A percentile compares a stretch with the other conserved stretches of the same genome.
Evolutionary conservation across 2,329 filamentous ascomycete genomes (phyloP).

Genomic region (Penicillium hesseltinei): DNA sequence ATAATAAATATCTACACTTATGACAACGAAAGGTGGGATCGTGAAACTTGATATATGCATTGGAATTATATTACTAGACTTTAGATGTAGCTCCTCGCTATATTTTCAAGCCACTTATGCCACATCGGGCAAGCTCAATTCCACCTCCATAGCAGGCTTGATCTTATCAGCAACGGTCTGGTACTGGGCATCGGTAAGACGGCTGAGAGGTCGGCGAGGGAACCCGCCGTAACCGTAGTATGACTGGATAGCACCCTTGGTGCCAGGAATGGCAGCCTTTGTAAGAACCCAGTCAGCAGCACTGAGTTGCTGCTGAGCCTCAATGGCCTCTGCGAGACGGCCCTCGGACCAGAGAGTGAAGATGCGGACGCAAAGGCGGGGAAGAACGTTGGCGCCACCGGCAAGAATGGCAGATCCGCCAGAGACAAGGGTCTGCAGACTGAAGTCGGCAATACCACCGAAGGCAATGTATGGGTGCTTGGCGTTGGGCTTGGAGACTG

Average conservation of each 20-base stretch:
- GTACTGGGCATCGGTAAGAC: conserved; percentile 33
- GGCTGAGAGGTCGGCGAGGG: conserved; percentile 61
- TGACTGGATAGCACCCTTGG: conserved; percentile 77
- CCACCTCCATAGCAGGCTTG: conserved; percentile 37
- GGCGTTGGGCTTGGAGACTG: conserved; percentile 29
- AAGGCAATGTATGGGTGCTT: conserved; percentile 72
- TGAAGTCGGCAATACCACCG: conserved; percentile 85
- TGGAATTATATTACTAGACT: background rate
- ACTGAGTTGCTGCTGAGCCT: conserved; percentile 71
- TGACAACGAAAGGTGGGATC: background rate
- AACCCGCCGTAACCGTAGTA: conserved; percentile 83
- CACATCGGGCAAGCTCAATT: conserved; percentile 37
- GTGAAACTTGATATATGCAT: conserved; percentile 1
- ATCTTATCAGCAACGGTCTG: conserved; percentile 35
- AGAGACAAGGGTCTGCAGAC: conserved; percentile 74
- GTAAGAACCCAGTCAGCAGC: conserved; percentile 82
- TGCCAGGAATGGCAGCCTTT: conserved; percentile 79
- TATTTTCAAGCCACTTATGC: conserved; percentile 22
- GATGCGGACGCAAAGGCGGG: conserved; percentile 76
- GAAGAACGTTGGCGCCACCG: conserved; percentile 82
- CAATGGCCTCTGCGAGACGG: conserved; percentile 71
- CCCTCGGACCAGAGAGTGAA: conserved; percentile 76
- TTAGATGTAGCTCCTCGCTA: background rate
- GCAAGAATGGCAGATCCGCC: conserved; percentile 84
- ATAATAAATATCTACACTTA: background rate